phyloP scores from a whole-genome alignment of 768 basidiomycete species.

The Macrolepiota fuliginosa region DNA sequence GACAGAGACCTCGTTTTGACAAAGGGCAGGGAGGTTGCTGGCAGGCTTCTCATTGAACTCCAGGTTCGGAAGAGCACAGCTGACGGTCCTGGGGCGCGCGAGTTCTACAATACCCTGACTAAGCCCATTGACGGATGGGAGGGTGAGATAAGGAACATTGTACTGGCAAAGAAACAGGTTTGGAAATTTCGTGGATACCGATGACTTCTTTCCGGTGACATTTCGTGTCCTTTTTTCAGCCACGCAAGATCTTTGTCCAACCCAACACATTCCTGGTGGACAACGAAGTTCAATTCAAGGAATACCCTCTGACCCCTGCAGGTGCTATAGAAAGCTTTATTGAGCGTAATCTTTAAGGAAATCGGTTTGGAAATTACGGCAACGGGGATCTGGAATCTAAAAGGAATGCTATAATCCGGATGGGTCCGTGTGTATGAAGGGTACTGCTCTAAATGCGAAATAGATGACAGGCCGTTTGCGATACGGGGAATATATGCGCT shows the following conservation, averaged over 20 bases:
- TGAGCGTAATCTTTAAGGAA: constrained; percentile 55
- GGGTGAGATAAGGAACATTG: constrained; percentile 72
- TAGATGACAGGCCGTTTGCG: constrained; percentile 13
- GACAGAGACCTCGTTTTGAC: constrained; percentile 67
- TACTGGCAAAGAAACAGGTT: constrained; percentile 77
- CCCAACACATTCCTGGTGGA: constrained; percentile 72
- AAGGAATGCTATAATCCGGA: constrained; percentile 3
- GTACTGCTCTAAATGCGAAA: constrained; percentile 8
- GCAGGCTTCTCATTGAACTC: constrained; percentile 73
- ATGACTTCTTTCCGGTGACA: constrained; percentile 6
- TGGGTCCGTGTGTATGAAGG: constrained; percentile 1
- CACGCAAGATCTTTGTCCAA: constrained; percentile 84
- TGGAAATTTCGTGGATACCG: neutral
- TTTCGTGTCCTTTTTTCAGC: constrained; percentile 36
- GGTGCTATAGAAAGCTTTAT: constrained; percentile 84
- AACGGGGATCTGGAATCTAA: constrained; percentile 1
- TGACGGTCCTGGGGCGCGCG: constrained; percentile 75
- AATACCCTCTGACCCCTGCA: constrained; percentile 70
- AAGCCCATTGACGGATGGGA: constrained; percentile 71
- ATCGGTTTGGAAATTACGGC: constrained; percentile 5
- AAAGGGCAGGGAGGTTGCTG: constrained; percentile 64
- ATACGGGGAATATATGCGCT: constrained; percentile 15
- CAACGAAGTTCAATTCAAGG: constrained; percentile 71
- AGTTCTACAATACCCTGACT: constrained; percentile 79
- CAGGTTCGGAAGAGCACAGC: constrained; percentile 87